Evolutionary conservation across 371 early-diverging fungal genomes (phyloP).

Genomic region (Modicella reniformis): DNA sequence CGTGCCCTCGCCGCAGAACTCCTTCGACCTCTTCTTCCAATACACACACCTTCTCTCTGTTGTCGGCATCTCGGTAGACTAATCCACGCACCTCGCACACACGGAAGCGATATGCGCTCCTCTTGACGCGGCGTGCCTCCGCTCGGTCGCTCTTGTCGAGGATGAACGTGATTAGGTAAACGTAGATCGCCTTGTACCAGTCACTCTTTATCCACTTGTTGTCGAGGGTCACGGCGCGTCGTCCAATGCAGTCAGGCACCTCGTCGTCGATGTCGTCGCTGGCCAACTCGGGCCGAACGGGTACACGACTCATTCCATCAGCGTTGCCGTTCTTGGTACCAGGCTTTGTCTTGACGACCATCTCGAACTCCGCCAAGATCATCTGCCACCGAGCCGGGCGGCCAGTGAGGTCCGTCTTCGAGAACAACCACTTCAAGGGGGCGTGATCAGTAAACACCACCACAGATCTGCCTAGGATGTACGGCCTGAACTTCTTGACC

Average conservation of each 20-base stretch:
- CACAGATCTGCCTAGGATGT: not conserved
- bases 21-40: slow-evolving; percentile 4
- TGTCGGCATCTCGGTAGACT: slow-evolving; percentile 3
- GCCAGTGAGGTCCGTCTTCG: not conserved
- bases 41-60: slow-evolving; percentile 2
- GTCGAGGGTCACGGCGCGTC: not conserved
- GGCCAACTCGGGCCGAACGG: not conserved
- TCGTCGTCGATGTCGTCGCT: slow-evolving; percentile 10
- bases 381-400: too few relatives aligned
- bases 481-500: slow-evolving; percentile 13
- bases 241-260: slow-evolving; percentile 4
- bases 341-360: not conserved
- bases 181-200: not conserved
- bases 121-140: not conserved
- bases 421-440: slow-evolving; percentile 1
- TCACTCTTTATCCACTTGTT: not conserved
- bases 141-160: not conserved
- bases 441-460: too few relatives aligned
- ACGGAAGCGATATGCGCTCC: not conserved
- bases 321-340: slow-evolving; percentile 11
- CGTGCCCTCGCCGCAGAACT: not conserved
- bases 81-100: not conserved
- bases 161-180: not conserved
- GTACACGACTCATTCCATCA: too few relatives aligned
- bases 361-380: slow-evolving; percentile 2